Evolutionary conservation across 371 early-diverging fungal species (phyloP).

Genomic region (Saksenaea oblongispora): DNA sequence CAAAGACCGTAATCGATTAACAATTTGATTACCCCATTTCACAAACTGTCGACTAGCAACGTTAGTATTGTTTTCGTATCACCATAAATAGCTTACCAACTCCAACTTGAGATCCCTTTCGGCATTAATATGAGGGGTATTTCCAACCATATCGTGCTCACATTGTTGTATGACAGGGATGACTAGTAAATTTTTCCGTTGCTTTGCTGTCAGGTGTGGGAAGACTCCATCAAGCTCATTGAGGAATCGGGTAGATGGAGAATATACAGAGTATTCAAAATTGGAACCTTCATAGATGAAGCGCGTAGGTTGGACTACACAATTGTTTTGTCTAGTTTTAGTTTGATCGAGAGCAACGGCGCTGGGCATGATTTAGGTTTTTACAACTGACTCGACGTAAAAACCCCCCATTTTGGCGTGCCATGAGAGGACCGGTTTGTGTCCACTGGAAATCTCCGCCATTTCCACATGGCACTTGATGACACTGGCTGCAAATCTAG

Average conservation of each 20-base stretch:
- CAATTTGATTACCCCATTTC: slow-evolving; percentile 66
- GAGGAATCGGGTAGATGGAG: slow-evolving; percentile 37
- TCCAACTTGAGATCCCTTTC: slow-evolving; percentile 84
- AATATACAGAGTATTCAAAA: slow-evolving; percentile 42
- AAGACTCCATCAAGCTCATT: slow-evolving; percentile 39
- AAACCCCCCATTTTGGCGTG: too few species aligned
- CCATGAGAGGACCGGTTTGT: too few species aligned
- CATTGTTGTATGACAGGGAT: slow-evolving; percentile 83
- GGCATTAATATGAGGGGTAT: slow-evolving; percentile 63
- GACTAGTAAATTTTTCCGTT: slow-evolving; percentile 57
- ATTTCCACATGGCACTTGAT: too few species aligned
- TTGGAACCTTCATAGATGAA: slow-evolving; percentile 31
- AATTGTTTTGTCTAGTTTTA: slow-evolving; percentile 11
- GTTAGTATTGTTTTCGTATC: not conserved
- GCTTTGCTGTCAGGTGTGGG: slow-evolving; percentile 50
- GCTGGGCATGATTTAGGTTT: too few species aligned
- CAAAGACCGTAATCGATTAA: slow-evolving; percentile 46
- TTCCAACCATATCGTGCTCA: slow-evolving; percentile 72
- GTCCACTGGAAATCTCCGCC: too few species aligned
- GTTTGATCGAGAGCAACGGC: not conserved
- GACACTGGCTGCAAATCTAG: too few species aligned
- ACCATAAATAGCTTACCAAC: slow-evolving; percentile 47
- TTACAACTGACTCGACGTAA: too few species aligned
- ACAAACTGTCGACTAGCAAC: slow-evolving; percentile 56
- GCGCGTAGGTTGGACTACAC: slow-evolving; percentile 24